Base-by-base conservation (phyloP, 495 filamentous ascomycete genomes). In the Penicillium dipodomyicola region DNA sequence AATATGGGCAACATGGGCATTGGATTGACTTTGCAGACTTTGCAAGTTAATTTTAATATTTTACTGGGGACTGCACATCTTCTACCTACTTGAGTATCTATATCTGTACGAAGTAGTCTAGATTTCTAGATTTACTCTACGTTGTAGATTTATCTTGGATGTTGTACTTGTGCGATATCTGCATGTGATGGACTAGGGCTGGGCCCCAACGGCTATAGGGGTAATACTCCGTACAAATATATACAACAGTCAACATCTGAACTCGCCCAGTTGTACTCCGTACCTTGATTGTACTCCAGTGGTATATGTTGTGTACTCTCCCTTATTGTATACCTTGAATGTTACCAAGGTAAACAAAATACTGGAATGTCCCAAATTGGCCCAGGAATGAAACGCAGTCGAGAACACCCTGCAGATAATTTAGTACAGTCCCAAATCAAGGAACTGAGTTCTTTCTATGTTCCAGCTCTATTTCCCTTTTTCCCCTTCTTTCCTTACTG, bases 371-470 rank as follows among this genome's bases (percentile, higher is more conserved):
- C 10, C 32, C 6, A 17, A 29, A 52, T 30, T 2, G 25, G 6
- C 12, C n/a, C 2, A 30, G 33, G 52, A 54, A 54, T 54, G 52
- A 54, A 54, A 22, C 52, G 25, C 51, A 54, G 50, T 25, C 25
- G 48, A 15, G 27, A 41, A 46, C 32, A 23, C 11, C 44, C 41
- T 23, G 53, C 44, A 56, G 45, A 40, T 39, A 56, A 49, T 56
- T 33, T 49, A 54, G 54, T 57, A 59, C 56, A 57, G 41, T 57
- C 40, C 44, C 48, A 53, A 46, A 54, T 54, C 53, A 51, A 62
- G 56, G 59, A 62, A 65, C 60, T 22, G 27, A 1, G 23, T 5
- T 29, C 4, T 8, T 17, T 29, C 17, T 39, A 14, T n/a, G 48
- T 33, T 50, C 39, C 48, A 50, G 32, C 42, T 25, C 45, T 17